These are phyloP conservation scores for Fraxinus ornus DNA, from an alignment of 305 asterid genomes.

Conservation along the genomic window DNA sequence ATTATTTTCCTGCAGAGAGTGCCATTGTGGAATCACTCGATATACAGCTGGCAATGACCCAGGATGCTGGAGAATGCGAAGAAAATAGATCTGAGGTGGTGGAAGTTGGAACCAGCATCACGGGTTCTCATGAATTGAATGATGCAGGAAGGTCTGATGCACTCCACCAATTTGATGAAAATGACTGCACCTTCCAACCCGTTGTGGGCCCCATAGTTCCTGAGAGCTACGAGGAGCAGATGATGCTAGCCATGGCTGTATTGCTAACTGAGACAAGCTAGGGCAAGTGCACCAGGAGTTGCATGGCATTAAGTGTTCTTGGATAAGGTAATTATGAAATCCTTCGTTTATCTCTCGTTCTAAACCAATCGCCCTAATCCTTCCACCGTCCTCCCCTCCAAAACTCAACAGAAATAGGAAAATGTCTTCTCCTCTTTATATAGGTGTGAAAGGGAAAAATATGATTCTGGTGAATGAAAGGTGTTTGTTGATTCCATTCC, in stretches of 20 bases:
- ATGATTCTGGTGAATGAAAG: not conserved
- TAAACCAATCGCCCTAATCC: too few relatives aligned
- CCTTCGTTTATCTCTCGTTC: not conserved
- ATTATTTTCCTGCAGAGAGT: slow-evolving; percentile 45
- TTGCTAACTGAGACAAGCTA: slow-evolving; percentile 81
- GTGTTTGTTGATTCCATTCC: not conserved
- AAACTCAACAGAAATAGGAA: not conserved
- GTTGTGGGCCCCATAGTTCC: slow-evolving; percentile 38
- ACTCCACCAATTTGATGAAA: slow-evolving; percentile 45
- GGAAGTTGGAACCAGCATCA: slow-evolving; percentile 58
- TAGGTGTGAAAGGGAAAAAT: not conserved
- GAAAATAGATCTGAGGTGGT: slow-evolving; percentile 34
- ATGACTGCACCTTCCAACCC: slow-evolving; percentile 37
- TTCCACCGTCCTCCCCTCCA: not conserved
- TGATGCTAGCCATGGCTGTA: slow-evolving; percentile 98
- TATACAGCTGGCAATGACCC: slow-evolving; percentile 42
- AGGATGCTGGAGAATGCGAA: not conserved
- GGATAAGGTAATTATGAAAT: slow-evolving; percentile 10
- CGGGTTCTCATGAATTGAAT: slow-evolving; percentile 53
- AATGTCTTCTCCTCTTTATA: not conserved
- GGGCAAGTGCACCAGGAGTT: slow-evolving; percentile 55
- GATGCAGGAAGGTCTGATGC: slow-evolving; percentile 28
- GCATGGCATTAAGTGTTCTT: slow-evolving; percentile 63
- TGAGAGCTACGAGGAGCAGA: slow-evolving; percentile 92
- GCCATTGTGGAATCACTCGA: slow-evolving; percentile 34